phyloP scores from a whole-genome alignment of 176 grass and related monocot species.

The Oryza rufipogon region DNA sequence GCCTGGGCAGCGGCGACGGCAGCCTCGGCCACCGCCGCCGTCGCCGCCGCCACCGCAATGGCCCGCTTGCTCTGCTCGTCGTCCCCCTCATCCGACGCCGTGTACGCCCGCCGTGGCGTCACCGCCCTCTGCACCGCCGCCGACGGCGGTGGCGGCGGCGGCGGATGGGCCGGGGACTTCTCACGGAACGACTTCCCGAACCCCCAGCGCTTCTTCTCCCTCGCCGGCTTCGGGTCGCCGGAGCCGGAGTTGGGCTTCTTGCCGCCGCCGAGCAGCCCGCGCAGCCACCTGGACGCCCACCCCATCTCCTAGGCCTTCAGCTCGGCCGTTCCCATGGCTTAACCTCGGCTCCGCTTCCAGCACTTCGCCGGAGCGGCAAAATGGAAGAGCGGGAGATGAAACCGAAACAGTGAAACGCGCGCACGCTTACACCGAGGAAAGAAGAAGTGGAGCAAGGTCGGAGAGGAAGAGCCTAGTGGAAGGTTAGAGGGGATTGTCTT shows the following conservation, averaged over 20 bases:
- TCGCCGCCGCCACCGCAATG: constrained; percentile 85
- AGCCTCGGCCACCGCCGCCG: constrained; percentile 81
- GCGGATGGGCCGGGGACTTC: constrained; percentile 23
- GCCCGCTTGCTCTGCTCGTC: constrained; percentile 90
- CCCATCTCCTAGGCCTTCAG: constrained; percentile 58
- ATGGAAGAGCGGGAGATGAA: constrained; percentile 65
- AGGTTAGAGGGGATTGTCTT: constrained; percentile 39
- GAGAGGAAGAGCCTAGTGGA: constrained; percentile 19
- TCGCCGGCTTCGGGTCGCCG: constrained; percentile 37
- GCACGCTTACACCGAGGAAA: constrained; percentile 10
- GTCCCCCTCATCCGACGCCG: constrained; percentile 22
- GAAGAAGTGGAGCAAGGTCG: not conserved
- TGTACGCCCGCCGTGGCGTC: constrained; percentile 38
- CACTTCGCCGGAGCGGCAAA: not conserved
- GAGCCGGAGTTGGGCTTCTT: constrained; percentile 46
- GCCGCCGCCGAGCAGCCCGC: constrained; percentile 62
- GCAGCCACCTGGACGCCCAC: constrained; percentile 74
- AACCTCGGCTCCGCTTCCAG: not conserved
- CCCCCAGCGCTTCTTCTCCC: constrained; percentile 60
- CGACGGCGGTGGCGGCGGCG: not conserved
- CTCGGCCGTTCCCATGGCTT: constrained; percentile 13
- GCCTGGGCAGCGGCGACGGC: constrained; percentile 87
- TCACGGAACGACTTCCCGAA: constrained; percentile 85
- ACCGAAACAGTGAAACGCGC: constrained; percentile 42
- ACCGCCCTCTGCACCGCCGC: constrained; percentile 4